Evolutionary conservation across 2,329 filamentous ascomycete genomes (phyloP), one percentile per base, ranked within the genome.

Genomic region (Zymoseptoria crescenta): DNA sequence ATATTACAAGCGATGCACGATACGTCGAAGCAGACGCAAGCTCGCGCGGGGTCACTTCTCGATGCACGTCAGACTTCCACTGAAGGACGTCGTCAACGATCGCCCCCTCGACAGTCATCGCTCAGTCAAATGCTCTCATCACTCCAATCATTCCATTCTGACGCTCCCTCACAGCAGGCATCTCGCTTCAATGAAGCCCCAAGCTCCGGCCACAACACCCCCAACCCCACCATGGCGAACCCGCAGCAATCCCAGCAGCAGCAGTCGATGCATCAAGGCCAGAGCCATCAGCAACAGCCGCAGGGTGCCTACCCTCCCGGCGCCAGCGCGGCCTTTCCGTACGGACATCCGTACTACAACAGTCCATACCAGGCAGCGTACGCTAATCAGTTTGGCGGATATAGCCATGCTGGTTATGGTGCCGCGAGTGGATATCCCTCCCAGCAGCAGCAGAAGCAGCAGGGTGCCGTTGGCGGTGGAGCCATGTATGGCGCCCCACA

Each of bases 191-290:
- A 87, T 69, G 91, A 96, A 57, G 82, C 83, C 62, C 89, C 91
- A 69, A 91, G 87, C 77, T 96, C 91, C 72, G 93, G 91, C 51
- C 88, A 94, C 74, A 93, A 88, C 69, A 96, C 92, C 2, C 92
- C 93, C 41, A 94, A 95, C 77, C 91, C 92, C 28, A 81, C 87
- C 49, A 74, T 83, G 60, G 80, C 81, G 60, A 58, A 61, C 54
- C 79, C n/a, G n/a, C n/a, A n/a, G n/a, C n/a, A n/a, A n/a, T n/a
- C 81, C 62, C 81, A 81, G 54, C 74, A 75, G 61, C 67, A 69
- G 56, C 64, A 66, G 8, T 62, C 62, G 56, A 65, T 68, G 56
- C 69, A 69, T 49, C 74, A 74, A 49, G 75, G 73, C 21, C 74
- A 75, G 62, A 62, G 59, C 30, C 66, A 68, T 30, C 73, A 75